Evolutionary conservation across 2,329 filamentous ascomycete species (phyloP).

Genomic region (Tricladium varicosporioides): DNA sequence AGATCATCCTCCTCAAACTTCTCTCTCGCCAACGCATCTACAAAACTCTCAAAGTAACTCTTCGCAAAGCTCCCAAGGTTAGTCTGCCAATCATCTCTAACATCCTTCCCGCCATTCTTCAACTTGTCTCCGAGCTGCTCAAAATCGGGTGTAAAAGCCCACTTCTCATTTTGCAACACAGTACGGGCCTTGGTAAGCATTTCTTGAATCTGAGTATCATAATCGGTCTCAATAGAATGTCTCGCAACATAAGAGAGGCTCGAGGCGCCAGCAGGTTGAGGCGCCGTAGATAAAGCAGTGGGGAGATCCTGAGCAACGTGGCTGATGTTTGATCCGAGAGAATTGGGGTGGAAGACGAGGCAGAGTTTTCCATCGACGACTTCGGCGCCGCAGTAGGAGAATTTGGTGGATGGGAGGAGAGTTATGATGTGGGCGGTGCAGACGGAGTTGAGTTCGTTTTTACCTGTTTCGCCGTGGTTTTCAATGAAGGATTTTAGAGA

Average conservation of each 20-base stretch:
- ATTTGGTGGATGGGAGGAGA: slow-evolving; percentile 46
- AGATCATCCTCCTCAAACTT: slow-evolving; percentile 41
- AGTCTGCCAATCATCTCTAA: slow-evolving; percentile 43
- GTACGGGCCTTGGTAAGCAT: slow-evolving; percentile 38
- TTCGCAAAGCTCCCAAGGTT: slow-evolving; percentile 41
- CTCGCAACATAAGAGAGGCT: slow-evolving; percentile 44
- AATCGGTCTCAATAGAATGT: slow-evolving; percentile 42
- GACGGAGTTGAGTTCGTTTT: slow-evolving; percentile 48
- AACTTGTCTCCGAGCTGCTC: slow-evolving; percentile 43
- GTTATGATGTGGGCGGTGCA: slow-evolving; percentile 43
- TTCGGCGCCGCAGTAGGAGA: slow-evolving; percentile 44
- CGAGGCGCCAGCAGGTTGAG: slow-evolving; percentile 29
- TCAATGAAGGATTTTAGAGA: slow-evolving; percentile 41
- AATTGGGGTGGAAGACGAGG: slow-evolving; percentile 44
- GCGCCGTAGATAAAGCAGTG: slow-evolving; percentile 46
- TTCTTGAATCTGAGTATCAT: slow-evolving; percentile 42
- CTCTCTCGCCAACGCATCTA: slow-evolving; percentile 39
- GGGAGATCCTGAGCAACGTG: slow-evolving; percentile 39
- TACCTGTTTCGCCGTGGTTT: slow-evolving; percentile 38
- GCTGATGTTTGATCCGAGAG: slow-evolving; percentile 46
- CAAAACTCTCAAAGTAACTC: slow-evolving; percentile 46
- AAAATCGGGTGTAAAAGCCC: slow-evolving; percentile 48
- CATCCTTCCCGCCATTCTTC: slow-evolving; percentile 31
- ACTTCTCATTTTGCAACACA: slow-evolving; percentile 38
- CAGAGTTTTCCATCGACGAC: slow-evolving; percentile 46